Evolutionary conservation across 805 yeast genomes (phyloP), one percentile per base, ranked within the genome.

Genomic region (Wickerhamomyces pijperi): DNA sequence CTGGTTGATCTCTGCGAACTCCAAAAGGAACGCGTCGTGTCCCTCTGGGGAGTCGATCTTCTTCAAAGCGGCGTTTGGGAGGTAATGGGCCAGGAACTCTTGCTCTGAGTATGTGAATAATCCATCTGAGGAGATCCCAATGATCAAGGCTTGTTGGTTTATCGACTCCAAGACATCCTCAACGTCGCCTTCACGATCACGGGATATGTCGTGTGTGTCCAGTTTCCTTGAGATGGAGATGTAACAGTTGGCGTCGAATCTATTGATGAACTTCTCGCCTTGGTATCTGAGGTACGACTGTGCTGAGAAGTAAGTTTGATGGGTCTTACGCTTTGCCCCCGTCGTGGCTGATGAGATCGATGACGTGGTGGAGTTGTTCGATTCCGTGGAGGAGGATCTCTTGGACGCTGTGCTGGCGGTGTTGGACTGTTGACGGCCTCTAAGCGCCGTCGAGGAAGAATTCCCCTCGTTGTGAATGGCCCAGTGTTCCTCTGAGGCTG

Each of bases 171-270:
- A 64, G 9, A 82, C 84, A 16, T 54, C 52, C 21, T 58, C 64
- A 18, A 59, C 43, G 14, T 62, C 63, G n/a, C 66, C 67, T 1
- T 49, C 56, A 42, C 90, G 69, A 40, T 80, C 92, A 42, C 98
- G 70, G 0, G 94, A 77, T 36, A 92, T 76, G 57, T 92, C 98
- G 56, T 92, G 97, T 0, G 98, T 87, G 52, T 92, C 98, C 28
- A 92, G 64, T 59, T 92, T 92, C 53, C 97, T 71, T 0, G 97
- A 83, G 41, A 92, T 85, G 19, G 97, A 76, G 39, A 92, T 87
- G 60, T 92, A 92, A 62, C 97, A 92, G 56, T 92, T 92, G 19
- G 98, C 96, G 59, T 92, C 98, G 52, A 90, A 92, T 50, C 98
- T 67, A 34, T 74, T 68, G 36, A 88, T 78, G 56, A 92, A 92